Base-by-base conservation (phyloP, 352 stramenopile genomes). In the Pythium biforme region DNA sequence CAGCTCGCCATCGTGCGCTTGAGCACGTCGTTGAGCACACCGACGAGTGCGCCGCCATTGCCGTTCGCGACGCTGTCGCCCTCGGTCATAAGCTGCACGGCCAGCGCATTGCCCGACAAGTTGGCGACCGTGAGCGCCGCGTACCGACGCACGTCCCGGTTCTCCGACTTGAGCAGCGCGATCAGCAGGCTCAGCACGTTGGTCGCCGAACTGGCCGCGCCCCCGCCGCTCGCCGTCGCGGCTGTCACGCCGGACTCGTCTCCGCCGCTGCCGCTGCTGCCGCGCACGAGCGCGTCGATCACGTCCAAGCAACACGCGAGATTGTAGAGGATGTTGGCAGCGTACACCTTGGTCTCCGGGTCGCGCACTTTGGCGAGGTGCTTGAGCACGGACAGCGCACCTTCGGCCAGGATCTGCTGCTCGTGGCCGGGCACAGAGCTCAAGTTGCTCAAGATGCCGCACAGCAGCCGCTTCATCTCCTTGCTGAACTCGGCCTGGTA, bases 251-350 rank as follows among this genome's bases (percentile, higher is more conserved):
- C 53, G 1, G 60, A 52, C 15, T 62, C 53, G 20, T 68, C 61
- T 0, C 29, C 45, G 10, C 46, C 39, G 26, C 54, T 39, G n/a
- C 53, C 27, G 17, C 27, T 40, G 40, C 62, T 64, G 25, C 62
- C 83, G 9, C 79, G 76, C 27, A 94, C 74, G n/a, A 96, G 72
- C 10, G 69, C 39, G 17, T 87, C 77, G 11, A 66, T 59, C 27
- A 83, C 64, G 22, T 86, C 75, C 15, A 26, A 14, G 50, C 69
- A 74, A 47, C 80, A 92, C 37, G 81, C 85, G 3, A 96, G 55
- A 58, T 96, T 95, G 75, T 86, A 89, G 10, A 95, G 73, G 31
- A 86, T 78, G 48, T 94, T 92, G 40, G 87, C 85, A 1, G 81
- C 84, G 64, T 94, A 94, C 51, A 94, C 73, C 45, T 91, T 91